Base-by-base conservation (phyloP, 345 rosid genomes). In the Arabidopsis suecica region DNA sequence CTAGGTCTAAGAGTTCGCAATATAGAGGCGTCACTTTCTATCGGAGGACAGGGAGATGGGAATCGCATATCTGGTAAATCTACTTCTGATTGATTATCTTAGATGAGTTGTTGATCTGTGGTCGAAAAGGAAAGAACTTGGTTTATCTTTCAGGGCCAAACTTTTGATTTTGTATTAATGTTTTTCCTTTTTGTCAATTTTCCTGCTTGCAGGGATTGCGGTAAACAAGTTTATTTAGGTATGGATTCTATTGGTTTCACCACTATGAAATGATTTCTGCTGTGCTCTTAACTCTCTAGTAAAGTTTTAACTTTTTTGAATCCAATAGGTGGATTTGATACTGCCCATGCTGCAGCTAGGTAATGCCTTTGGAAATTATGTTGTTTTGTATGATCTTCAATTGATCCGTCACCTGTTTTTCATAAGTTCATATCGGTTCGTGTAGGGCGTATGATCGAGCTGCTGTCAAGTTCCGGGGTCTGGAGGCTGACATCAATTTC, bases 201-300 rank as follows among this genome's bases (percentile, higher is more conserved):
- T 77, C 8, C 9, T 79, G 54, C 56, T 61, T 74, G 53, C 96
- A 93, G 98, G 98, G 98, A 93, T 75, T 88, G 97, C 51, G 97
- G 98, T 58, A 93, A 91, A 81, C 98, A 93, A 83, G 96, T 93
- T 7, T 93, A 93, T 83, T 75, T 93, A 73, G 98, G 98, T 93
- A 85, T 70, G 95, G 56, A 55, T 64, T 44, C 56, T 55, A 75
- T 65, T 47, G 59, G 60, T 30, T 73, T 34, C 8, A 34, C 20
- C 37, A 13, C 45, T 18, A 10, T 61, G 50, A 61, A 25, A 7
- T 49, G 37, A 37, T 67, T 47, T 73, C 18, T 66, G 20, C 12
- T 72, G 33, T 72, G 37, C 13, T 30, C 20, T 74, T 37, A n/a
- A 38, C 44, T 61, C 36, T 54, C 20, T 72, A 22, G 62, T 11